Base-by-base conservation (phyloP, 2,329 filamentous ascomycete species). In the Cladobotryum protrusum region DNA sequence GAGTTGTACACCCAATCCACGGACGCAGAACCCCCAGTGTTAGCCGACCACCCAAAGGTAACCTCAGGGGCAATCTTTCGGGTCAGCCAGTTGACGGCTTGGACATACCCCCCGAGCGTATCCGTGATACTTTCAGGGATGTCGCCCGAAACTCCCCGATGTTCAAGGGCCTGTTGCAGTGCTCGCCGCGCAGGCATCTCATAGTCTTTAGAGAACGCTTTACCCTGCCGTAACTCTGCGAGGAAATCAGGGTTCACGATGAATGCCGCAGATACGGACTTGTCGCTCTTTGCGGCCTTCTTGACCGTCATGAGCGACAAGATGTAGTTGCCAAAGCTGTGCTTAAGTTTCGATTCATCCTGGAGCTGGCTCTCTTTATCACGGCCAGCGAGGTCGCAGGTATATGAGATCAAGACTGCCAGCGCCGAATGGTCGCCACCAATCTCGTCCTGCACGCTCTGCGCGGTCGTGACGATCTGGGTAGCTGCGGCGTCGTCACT, bases 191-290 rank as follows among this genome's bases (percentile, higher is more conserved):
- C 48, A 1, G 12, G 7, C 48, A 50, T 33, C 6, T 3, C 1
- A 13, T 43, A 43, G 11, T 19, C 33, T 18, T 19, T 12, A 6
- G 35, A 7, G 1, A 46, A 9, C 11, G 14, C 11, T 1, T 41
- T n/a, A n/a, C n/a, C n/a, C 36, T 47, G 43, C 43, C 46, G 43
- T 18, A 36, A 46, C 43, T 19, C 36, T 13, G 36, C 43, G 24
- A 50, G 17, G 32, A 50, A 50, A 37, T 47, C 48, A 2, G 48
- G 48, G 29, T 50, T 50, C 17, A 50, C 20, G 18, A 50, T 32
- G n/a, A 24, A 46, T 14, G 20, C 48, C 1, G 43, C 43, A 3
- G 48, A 36, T 36, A 42, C 32, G 11, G 46, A 24, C n/a, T 36
- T 43, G 8, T 50, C 9, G 14, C 14, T 18, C 4, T 35, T 43